These are phyloP conservation scores for Stellera chamaejasme DNA, from an alignment of 345 rosid species.

Conservation along the genomic window DNA sequence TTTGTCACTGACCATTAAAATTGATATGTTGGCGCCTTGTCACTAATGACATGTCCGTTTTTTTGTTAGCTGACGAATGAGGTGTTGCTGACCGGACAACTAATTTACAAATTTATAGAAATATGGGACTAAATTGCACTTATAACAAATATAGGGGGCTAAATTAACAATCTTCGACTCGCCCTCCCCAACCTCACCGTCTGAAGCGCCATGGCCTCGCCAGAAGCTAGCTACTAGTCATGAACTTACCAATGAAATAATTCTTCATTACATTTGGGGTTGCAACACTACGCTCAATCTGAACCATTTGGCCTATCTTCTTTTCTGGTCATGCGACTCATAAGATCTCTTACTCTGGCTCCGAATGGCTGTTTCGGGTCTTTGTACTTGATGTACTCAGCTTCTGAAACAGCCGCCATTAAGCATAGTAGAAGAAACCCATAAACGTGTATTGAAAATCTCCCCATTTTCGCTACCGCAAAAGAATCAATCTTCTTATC, in stretches of 20 bases:
- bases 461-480: background rate
- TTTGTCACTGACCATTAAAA: too few relatives aligned
- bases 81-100: too few relatives aligned
- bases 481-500: too few relatives aligned
- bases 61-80: too few relatives aligned
- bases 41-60: conserved; percentile 93
- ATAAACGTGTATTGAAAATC: conserved; percentile 10
- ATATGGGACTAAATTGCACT: too few relatives aligned
- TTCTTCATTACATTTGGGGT: conserved; percentile 61
- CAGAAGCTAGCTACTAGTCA: background rate
- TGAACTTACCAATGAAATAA: conserved; percentile 49
- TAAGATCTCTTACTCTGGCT: conserved; percentile 54
- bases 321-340: conserved; percentile 80
- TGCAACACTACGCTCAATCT: conserved; percentile 69
- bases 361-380: conserved; percentile 54
- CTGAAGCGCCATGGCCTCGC: too few relatives aligned
- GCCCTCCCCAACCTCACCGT: too few relatives aligned
- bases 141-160: too few relatives aligned
- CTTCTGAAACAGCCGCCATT: conserved; percentile 25
- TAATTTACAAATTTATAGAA: too few relatives aligned
- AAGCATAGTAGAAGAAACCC: conserved; percentile 27
- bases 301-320: conserved; percentile 92
- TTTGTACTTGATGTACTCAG: conserved; percentile 43
- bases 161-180: too few relatives aligned
- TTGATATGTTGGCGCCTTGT: too few relatives aligned